Conservation (phyloP, 495 filamentous ascomycete genomes). For the Penicillium soppii region DNA sequence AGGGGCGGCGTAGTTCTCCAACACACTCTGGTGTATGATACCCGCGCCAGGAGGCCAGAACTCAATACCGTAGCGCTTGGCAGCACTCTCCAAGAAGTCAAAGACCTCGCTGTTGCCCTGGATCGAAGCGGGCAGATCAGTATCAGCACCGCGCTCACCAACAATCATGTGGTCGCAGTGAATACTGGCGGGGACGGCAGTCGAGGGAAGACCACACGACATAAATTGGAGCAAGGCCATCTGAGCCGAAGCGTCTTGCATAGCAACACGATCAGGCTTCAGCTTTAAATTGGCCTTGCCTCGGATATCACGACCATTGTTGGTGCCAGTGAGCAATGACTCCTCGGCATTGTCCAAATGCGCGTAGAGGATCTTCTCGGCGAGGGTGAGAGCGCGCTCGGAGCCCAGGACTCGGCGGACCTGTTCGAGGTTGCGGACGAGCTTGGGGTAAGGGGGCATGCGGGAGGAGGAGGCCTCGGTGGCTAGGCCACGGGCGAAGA, state of each 20-base stretch:
- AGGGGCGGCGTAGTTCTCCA: slow-evolving; percentile 97
- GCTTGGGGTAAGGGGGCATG: slow-evolving; percentile 32
- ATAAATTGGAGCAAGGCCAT: slow-evolving; percentile 99
- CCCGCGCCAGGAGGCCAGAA: slow-evolving; percentile 99
- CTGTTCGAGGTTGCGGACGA: slow-evolving; percentile 31
- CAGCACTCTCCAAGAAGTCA: slow-evolving; percentile 92
- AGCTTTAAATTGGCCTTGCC: slow-evolving; percentile 93
- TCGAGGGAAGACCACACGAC: slow-evolving; percentile 86
- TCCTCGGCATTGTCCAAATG: slow-evolving; percentile 78
- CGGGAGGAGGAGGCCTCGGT: slow-evolving; percentile 32
- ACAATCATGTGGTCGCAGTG: slow-evolving; percentile 99
- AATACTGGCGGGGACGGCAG: slow-evolving; percentile 95
- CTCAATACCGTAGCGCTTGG: slow-evolving; percentile 95
- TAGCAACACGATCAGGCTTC: slow-evolving; percentile 95
- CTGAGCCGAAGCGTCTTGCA: slow-evolving; percentile 98
- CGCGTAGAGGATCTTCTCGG: slow-evolving; percentile 97
- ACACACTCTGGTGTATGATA: slow-evolving; percentile 96
- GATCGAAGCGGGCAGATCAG: slow-evolving; percentile 83
- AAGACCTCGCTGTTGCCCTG: slow-evolving; percentile 95
- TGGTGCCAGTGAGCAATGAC: slow-evolving; percentile 44
- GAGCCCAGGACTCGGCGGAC: slow-evolving; percentile 30
- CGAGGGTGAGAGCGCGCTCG: slow-evolving; percentile 71
- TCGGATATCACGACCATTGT: slow-evolving; percentile 73
- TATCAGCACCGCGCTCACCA: slow-evolving; percentile 79
- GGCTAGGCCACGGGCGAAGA: slow-evolving; percentile 27